phyloP scores from a whole-genome alignment of 2,329 filamentous ascomycete genomes.

The Aspergillus floridensis region DNA sequence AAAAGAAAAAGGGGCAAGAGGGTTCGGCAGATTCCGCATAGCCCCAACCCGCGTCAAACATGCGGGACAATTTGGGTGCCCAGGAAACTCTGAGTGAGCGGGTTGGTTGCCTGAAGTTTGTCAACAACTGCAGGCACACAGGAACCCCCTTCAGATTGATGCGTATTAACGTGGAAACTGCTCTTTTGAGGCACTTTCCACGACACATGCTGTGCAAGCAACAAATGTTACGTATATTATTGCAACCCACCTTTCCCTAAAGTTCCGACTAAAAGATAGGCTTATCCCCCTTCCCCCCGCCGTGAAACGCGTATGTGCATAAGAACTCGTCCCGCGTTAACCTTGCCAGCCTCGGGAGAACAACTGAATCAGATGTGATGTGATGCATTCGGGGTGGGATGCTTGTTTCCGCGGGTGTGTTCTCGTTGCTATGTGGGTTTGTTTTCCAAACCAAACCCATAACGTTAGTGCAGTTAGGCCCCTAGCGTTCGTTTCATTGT shows the following conservation, averaged over 20 bases:
- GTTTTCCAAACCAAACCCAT: neutral
- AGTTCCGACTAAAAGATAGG: neutral
- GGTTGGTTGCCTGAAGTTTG: neutral
- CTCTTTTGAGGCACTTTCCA: slow-evolving; percentile 4
- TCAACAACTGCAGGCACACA: too few relatives aligned
- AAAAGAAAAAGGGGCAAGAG: neutral
- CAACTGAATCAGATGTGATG: neutral
- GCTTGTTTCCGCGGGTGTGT: neutral
- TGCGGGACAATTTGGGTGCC: neutral
- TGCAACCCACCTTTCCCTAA: neutral
- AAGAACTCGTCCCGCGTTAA: neutral
- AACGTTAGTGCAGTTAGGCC: neutral
- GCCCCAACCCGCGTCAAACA: neutral
- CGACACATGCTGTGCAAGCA: neutral
- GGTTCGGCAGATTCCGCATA: neutral
- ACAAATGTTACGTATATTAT: neutral
- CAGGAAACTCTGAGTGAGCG: neutral
- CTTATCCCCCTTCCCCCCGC: too few relatives aligned
- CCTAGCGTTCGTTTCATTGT: neutral
- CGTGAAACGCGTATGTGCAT: too few relatives aligned
- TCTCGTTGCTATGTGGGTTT: neutral
- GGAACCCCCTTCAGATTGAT: neutral
- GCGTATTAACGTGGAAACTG: neutral
- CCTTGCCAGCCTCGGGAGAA: neutral
- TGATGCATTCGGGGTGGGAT: neutral